A percentile compares a stretch with the other conserved stretches of the same genome.
These are phyloP conservation scores for Mycena leptocephala DNA, from an alignment of 768 basidiomycete genomes.

Conservation along the genomic window DNA sequence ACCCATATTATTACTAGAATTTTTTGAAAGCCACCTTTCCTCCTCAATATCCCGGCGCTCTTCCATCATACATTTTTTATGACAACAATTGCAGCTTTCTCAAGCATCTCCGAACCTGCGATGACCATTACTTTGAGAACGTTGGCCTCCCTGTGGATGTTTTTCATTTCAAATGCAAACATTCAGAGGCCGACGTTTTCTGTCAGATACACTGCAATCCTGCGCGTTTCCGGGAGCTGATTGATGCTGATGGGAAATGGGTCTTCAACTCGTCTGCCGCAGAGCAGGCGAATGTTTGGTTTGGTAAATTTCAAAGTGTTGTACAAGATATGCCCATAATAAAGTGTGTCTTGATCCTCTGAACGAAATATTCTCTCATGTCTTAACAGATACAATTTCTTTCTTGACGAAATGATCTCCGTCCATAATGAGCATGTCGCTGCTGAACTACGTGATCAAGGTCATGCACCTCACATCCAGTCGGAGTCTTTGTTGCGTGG, in stretches of 20 bases:
- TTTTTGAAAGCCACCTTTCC: too few species aligned
- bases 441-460: background rate
- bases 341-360: background rate
- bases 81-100: background rate
- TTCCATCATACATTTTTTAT: too few species aligned
- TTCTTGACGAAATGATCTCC: background rate
- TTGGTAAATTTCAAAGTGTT: background rate
- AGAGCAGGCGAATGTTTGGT: background rate
- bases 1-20: too few species aligned
- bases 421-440: background rate
- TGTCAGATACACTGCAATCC: background rate
- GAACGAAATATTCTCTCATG: background rate
- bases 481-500: background rate
- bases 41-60: too few species aligned
- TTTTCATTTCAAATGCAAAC: too few species aligned
- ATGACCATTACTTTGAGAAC: background rate
- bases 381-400: too few species aligned
- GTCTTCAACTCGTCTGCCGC: background rate
- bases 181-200: too few species aligned
- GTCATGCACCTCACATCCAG: background rate
- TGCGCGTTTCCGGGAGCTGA: background rate
- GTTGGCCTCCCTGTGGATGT: too few species aligned
- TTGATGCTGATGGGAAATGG: background rate
- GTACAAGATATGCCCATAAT: background rate
- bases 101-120: background rate